A percentile compares a stretch with the other conserved stretches of the same genome.
Evolutionary conservation across 208 protist species (phyloP).

Genomic region (Naegleria lovaniensis): DNA sequence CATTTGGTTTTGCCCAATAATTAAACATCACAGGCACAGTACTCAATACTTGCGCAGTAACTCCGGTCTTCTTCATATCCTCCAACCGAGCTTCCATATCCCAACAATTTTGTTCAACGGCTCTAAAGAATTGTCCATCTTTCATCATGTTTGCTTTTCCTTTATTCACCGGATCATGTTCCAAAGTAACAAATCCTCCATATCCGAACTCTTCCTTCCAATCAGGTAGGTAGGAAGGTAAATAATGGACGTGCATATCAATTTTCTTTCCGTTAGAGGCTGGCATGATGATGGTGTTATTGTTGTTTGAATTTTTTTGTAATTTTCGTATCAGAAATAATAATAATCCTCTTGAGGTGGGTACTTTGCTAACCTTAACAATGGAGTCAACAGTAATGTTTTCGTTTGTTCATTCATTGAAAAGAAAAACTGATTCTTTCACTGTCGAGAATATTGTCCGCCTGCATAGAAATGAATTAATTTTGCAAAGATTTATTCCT

Average conservation of each 20-base stretch:
- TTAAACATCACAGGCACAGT: slow-evolving; percentile 74
- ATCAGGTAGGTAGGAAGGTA: slow-evolving; percentile 54
- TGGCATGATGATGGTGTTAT: neutral
- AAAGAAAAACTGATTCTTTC: no score
- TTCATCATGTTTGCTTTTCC: slow-evolving; percentile 55
- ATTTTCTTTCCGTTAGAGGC: slow-evolving; percentile 31
- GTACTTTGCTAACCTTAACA: no score
- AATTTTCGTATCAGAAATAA: no score
- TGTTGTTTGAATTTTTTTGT: neutral
- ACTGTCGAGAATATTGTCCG: no score
- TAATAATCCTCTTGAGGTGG: no score
- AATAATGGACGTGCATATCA: slow-evolving; percentile 69
- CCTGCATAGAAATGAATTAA: no score
- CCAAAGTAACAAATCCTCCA: slow-evolving; percentile 53
- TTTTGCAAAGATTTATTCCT: no score
- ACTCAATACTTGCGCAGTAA: slow-evolving; percentile 52
- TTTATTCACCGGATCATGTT: slow-evolving; percentile 41
- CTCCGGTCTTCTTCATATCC: slow-evolving; percentile 45
- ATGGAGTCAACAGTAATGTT: no score
- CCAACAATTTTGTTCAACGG: slow-evolving; percentile 64
- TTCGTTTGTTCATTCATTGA: no score
- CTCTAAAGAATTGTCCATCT: slow-evolving; percentile 60
- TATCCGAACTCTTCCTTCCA: slow-evolving; percentile 56
- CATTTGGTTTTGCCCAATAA: slow-evolving; percentile 68
- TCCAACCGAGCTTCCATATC: slow-evolving; percentile 46